Percentiles rank a stretch among this genome's conserved stretches.
phyloP scores from a whole-genome alignment of 257 asterid species.

The Eucommia ulmoides region DNA sequence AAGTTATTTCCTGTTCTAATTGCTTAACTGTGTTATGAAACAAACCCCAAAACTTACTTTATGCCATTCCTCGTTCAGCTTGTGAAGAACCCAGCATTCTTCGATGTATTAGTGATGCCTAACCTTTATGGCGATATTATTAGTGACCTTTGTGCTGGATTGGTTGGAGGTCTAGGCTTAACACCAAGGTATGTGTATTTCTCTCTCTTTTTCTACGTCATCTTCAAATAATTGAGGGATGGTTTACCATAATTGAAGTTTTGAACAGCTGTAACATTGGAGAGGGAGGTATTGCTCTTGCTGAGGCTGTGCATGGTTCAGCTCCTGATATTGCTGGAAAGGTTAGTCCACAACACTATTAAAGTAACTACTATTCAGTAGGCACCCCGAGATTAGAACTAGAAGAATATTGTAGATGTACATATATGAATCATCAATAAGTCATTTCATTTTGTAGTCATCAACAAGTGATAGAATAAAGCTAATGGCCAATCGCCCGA shows the following conservation, averaged over 20 bases:
- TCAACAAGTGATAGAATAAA: too few species aligned
- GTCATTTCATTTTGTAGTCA: too few species aligned
- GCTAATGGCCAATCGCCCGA: too few species aligned
- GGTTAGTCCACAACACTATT: too few species aligned
- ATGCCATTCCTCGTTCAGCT: background rate
- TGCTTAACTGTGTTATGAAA: too few species aligned
- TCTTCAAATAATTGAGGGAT: too few species aligned
- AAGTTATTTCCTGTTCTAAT: too few species aligned
- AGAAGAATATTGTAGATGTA: too few species aligned
- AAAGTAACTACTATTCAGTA: too few species aligned
- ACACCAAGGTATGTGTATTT: background rate
- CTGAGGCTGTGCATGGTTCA: slow-evolving; percentile 2
- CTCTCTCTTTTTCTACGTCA: background rate
- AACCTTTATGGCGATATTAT: slow-evolving; percentile 31
- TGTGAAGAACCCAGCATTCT: slow-evolving; percentile 26
- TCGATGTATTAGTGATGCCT: slow-evolving; percentile 83
- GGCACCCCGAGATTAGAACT: too few species aligned
- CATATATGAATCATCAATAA: too few species aligned
- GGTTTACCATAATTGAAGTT: background rate
- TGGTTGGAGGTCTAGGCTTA: background rate
- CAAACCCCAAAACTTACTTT: too few species aligned
- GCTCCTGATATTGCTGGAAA: slow-evolving; percentile 4
- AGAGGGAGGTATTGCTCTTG: slow-evolving; percentile 4
- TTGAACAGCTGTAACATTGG: slow-evolving; percentile 1
- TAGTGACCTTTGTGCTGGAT: slow-evolving; percentile 3